Evolutionary conservation across 2,329 filamentous ascomycete genomes (phyloP).

Genomic region (Beauveria pseudobassiana): DNA sequence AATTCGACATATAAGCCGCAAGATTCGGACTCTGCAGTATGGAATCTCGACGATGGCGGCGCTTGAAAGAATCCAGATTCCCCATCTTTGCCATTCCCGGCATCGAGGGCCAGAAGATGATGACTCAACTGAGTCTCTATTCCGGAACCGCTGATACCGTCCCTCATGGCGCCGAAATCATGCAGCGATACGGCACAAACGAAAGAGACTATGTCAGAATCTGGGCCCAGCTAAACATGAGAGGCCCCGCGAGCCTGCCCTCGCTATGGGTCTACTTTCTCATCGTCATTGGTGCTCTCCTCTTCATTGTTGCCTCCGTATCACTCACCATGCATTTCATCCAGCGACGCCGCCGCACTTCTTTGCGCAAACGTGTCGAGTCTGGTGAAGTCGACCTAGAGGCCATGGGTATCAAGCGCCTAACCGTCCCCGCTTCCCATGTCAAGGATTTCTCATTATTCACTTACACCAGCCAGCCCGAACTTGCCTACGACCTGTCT

Average conservation of each 20-base stretch:
- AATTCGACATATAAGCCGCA: conserved; percentile 56
- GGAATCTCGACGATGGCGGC: conserved; percentile 62
- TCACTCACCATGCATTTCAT: conserved; percentile 70
- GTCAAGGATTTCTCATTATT: conserved; percentile 72
- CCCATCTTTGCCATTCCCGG: conserved; percentile 80
- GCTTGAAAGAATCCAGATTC: conserved; percentile 65
- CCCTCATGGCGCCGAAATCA: conserved; percentile 51
- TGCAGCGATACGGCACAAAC: conserved; percentile 45
- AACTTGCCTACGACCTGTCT: conserved; percentile 26
- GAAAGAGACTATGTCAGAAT: conserved; percentile 53
- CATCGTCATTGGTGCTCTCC: conserved; percentile 62
- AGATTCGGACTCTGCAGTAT: conserved; percentile 52
- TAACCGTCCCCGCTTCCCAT: conserved; percentile 66
- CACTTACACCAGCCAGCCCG: conserved; percentile 58
- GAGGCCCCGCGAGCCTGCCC: conserved; percentile 47
- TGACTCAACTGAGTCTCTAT: conserved; percentile 66
- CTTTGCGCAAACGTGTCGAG: conserved; percentile 62
- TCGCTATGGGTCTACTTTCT: conserved; percentile 75
- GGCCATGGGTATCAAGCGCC: conserved; percentile 71
- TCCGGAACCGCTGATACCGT: conserved; percentile 64
- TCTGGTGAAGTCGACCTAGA: conserved; percentile 81
- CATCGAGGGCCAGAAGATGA: conserved; percentile 56
- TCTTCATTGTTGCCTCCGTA: conserved; percentile 58
- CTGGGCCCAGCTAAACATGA: conserved; percentile 46
- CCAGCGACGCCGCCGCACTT: conserved; percentile 61